These are phyloP conservation scores for Pogostemon cablin DNA, from an alignment of 257 asterid species.

Conservation along the genomic window DNA sequence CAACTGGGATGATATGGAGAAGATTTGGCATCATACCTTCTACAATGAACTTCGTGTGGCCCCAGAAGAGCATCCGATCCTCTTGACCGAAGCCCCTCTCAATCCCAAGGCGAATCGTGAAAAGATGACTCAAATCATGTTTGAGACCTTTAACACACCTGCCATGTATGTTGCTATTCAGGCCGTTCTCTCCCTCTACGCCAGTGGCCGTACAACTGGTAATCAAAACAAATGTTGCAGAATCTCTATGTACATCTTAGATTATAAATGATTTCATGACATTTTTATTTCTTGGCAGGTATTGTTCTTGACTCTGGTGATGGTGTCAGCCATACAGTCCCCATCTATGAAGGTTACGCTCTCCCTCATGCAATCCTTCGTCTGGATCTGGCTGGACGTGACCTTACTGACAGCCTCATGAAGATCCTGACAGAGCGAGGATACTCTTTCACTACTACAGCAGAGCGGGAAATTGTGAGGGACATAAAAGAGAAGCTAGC, in stretches of 20 bases:
- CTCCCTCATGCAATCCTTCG: too few species aligned
- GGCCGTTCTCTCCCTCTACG: slow-evolving; percentile 51
- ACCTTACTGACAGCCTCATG: slow-evolving; percentile 36
- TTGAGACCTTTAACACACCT: slow-evolving; percentile 60
- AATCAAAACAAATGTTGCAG: neutral
- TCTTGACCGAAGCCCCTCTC: slow-evolving; percentile 49
- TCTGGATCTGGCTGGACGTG: too few species aligned
- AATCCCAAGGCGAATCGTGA: slow-evolving; percentile 52
- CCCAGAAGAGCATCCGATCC: slow-evolving; percentile 50
- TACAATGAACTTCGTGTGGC: slow-evolving; percentile 28
- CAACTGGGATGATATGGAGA: too few species aligned
- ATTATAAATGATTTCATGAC: neutral
- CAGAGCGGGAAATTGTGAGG: slow-evolving; percentile 57
- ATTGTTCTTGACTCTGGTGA: slow-evolving; percentile 34
- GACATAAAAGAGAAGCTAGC: slow-evolving; percentile 55
- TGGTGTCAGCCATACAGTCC: too few species aligned
- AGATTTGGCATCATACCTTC: too few species aligned
- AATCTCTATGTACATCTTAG: too few species aligned
- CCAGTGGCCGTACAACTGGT: slow-evolving; percentile 50
- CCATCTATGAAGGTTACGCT: too few species aligned
- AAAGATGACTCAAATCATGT: slow-evolving; percentile 53
- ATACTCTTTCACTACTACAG: slow-evolving; percentile 52
- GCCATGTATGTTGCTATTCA: slow-evolving; percentile 73
- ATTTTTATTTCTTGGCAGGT: slow-evolving; percentile 27
- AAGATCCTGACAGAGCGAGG: slow-evolving; percentile 53